Evolutionary conservation across 2,329 filamentous ascomycete genomes (phyloP), one percentile per base, ranked within the genome.

Genomic region (Aspergillus candidus): DNA sequence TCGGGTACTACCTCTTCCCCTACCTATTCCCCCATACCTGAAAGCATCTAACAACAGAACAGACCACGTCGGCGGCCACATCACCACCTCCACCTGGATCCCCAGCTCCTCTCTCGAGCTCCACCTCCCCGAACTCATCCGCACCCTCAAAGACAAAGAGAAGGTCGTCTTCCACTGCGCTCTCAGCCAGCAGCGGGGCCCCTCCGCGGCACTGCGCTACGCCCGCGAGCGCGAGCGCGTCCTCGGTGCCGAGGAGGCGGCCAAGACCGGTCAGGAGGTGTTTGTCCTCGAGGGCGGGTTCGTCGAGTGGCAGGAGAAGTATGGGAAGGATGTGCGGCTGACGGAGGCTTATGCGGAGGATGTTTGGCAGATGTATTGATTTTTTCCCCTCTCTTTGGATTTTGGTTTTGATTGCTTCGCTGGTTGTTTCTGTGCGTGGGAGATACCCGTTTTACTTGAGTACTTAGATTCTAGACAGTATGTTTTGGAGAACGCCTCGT

Each of bases 151-250:
- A 52, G 81, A 84, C 60, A 89, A 88, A 66, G 80, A 93, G 44
- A 84, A 78, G 10, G 88, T 98, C 11, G 80, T 98, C 1, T 98
- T 98, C 66, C 93, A 98, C 71, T 98, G 93, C 68, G 86, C 87
- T 13, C 73, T 97, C 43, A 91, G 85, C 54, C 93, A 97, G 72
- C 86, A 95, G 70, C 77, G 93, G 1, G 93, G 93, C 0, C 93
- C 93, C 0, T 78, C 78, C 40, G 89, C 91, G 3, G 93, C 93
- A 3, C 69, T 95, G 55, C 76, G 77, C 58, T 97, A 96, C 65
- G 62, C 60, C 1, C 61, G 69, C 4, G 85, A 89, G 69, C 74
- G 81, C 37, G 80, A 84, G 54, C 71, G 76, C 41, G 47, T 74
- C 50, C 58, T 73, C 29, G 71, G 69, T 4, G 56, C 55, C 14